These are phyloP conservation scores for Cyclotella cryptica DNA, from an alignment of 108 stramenopile genomes.

Conservation along the genomic window DNA sequence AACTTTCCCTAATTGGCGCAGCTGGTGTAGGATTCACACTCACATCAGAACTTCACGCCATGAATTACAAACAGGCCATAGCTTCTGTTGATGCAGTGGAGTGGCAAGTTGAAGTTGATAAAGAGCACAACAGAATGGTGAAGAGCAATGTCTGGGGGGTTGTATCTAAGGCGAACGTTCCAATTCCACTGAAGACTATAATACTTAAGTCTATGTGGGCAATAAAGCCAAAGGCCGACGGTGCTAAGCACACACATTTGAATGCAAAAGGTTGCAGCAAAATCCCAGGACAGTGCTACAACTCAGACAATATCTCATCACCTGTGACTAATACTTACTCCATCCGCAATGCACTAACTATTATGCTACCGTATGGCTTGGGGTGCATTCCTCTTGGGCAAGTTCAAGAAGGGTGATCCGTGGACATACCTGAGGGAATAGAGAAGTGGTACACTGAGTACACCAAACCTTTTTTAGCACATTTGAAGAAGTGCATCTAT, in stretches of 20 bases:
- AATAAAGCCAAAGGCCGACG: no score
- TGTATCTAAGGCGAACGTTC: neutral
- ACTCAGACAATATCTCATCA: constrained; percentile 19
- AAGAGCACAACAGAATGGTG: constrained; percentile 11
- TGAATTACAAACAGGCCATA: no score
- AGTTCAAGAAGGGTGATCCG: no score
- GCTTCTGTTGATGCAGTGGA: constrained; percentile 12
- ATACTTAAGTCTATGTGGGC: neutral
- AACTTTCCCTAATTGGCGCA: neutral
- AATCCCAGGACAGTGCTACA: constrained; percentile 16
- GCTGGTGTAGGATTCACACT: constrained; percentile 41
- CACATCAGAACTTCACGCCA: constrained; percentile 30
- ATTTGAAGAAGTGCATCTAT: constrained; percentile 9
- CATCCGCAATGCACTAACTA: no score
- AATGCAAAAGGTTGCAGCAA: constrained; percentile 28
- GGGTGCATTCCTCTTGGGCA: neutral
- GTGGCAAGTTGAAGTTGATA: constrained; percentile 38
- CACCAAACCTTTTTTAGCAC: neutral
- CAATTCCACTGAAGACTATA: constrained; percentile 3
- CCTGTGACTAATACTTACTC: constrained; percentile 28
- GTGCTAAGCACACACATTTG: constrained; percentile 27
- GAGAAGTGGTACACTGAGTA: neutral
- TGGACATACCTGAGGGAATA: no score
- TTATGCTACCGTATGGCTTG: neutral
- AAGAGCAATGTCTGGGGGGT: neutral